Evolutionary conservation across 352 stramenopile species (phyloP).

Genomic region (Thalassiosira mediterranea): DNA sequence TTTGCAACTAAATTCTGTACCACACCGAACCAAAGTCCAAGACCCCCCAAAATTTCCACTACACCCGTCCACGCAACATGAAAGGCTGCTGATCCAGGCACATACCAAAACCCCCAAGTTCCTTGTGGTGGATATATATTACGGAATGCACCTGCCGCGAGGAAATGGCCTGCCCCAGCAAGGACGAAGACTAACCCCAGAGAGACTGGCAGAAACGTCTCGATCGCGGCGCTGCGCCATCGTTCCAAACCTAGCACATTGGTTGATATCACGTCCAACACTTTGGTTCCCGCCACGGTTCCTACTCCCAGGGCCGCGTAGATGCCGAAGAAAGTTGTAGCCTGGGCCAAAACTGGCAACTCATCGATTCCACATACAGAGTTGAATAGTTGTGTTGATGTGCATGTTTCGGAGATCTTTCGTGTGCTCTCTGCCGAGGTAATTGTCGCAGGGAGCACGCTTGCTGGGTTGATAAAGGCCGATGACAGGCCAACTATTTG

Average conservation of each 20-base stretch:
- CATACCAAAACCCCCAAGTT: slow-evolving; percentile 71
- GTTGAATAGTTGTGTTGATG: no score
- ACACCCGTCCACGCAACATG: slow-evolving; percentile 67
- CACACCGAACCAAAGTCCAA: slow-evolving; percentile 50
- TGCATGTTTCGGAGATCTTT: no score
- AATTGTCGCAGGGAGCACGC: no score
- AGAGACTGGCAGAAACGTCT: slow-evolving; percentile 39
- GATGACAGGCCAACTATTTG: no score
- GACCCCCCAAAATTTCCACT: slow-evolving; percentile 54
- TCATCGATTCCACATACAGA: slow-evolving; percentile 36
- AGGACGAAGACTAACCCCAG: slow-evolving; percentile 63
- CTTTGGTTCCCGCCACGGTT: slow-evolving; percentile 7
- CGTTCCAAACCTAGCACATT: slow-evolving; percentile 17
- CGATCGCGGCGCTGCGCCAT: slow-evolving; percentile 24
- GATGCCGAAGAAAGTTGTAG: slow-evolving; percentile 31
- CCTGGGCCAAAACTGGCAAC: slow-evolving; percentile 25
- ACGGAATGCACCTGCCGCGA: slow-evolving; percentile 52
- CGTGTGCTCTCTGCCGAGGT: no score
- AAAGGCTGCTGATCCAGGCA: slow-evolving; percentile 68
- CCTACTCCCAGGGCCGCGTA: slow-evolving; percentile 22
- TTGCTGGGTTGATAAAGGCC: no score
- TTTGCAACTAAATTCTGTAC: no score
- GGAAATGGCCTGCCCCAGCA: slow-evolving; percentile 66
- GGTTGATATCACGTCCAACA: slow-evolving; percentile 31
- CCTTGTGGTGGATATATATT: slow-evolving; percentile 67